A percentile compares a stretch with the other conserved stretches of the same genome.
These are phyloP conservation scores for Penicillium cataractarum DNA, from an alignment of 495 filamentous ascomycete species.

Conservation along the genomic window DNA sequence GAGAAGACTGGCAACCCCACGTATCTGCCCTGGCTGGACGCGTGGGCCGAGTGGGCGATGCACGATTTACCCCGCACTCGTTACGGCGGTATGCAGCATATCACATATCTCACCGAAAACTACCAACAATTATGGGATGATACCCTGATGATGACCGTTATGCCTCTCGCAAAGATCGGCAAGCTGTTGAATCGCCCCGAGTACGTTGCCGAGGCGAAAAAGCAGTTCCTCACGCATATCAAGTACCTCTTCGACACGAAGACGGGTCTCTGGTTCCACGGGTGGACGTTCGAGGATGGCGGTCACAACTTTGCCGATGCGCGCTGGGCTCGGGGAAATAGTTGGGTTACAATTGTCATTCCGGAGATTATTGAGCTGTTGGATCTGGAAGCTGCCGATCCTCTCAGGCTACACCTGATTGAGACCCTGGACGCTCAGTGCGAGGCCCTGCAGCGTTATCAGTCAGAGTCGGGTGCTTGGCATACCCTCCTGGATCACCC, in stretches of 20 bases:
- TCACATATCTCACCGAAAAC: slow-evolving; percentile 62
- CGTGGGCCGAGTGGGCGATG: slow-evolving; percentile 79
- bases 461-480: slow-evolving; percentile 64
- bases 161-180: slow-evolving; percentile 77
- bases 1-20: slow-evolving; percentile 63
- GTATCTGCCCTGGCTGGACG: slow-evolving; percentile 70
- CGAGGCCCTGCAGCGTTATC: slow-evolving; percentile 57
- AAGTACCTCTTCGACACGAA: slow-evolving; percentile 71
- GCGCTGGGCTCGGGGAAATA: slow-evolving; percentile 68
- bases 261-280: slow-evolving; percentile 72
- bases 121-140: slow-evolving; percentile 76
- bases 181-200: slow-evolving; percentile 62
- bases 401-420: slow-evolving; percentile 61
- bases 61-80: slow-evolving; percentile 68
- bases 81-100: slow-evolving; percentile 74
- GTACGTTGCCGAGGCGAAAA: slow-evolving; percentile 74
- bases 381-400: slow-evolving; percentile 56
- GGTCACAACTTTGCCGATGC: slow-evolving; percentile 74
- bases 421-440: slow-evolving; percentile 66
- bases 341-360: slow-evolving; percentile 74
- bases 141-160: slow-evolving; percentile 80
- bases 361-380: slow-evolving; percentile 73
- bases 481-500: slow-evolving; percentile 67
- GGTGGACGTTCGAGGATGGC: slow-evolving; percentile 69
- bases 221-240: slow-evolving; percentile 71